Percentiles rank a stretch among this genome's conserved stretches.
Conservation (phyloP, 106 monocot genomes). For the Iris macrosiphon region DNA sequence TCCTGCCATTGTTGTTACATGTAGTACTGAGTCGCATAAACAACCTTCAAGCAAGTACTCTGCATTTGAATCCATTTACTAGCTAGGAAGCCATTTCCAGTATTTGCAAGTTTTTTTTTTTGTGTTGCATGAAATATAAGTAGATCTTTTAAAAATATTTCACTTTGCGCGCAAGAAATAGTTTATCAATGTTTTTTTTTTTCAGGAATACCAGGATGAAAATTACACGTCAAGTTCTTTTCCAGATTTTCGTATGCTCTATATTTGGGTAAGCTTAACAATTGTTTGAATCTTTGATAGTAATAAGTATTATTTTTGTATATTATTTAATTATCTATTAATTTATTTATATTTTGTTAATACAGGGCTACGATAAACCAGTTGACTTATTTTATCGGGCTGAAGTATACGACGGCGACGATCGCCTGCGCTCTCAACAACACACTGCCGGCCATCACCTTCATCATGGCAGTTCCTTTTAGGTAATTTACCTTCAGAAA, state of each 20-base stretch:
- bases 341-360: constrained; percentile 6
- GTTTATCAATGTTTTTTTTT: neutral
- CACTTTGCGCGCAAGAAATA: too few species aligned
- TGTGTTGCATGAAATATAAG: too few species aligned
- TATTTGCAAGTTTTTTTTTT: too few species aligned
- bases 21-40: too few species aligned
- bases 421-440: constrained; percentile 74
- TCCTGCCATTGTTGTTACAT: too few species aligned
- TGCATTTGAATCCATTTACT: too few species aligned
- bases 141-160: too few species aligned
- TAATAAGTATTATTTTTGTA: neutral
- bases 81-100: too few species aligned
- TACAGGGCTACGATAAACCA: constrained; percentile 77
- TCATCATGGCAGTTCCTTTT: constrained; percentile 70
- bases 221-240: constrained; percentile 35
- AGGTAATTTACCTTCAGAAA: constrained; percentile 24
- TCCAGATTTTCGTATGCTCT: constrained; percentile 76
- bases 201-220: constrained; percentile 41
- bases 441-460: constrained; percentile 75
- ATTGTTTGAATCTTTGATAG: neutral
- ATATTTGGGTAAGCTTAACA: constrained; percentile 56
- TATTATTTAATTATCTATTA: too few species aligned
- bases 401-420: constrained; percentile 74
- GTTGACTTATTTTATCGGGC: constrained; percentile 63
- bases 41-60: too few species aligned